Percentiles rank a stretch among this genome's conserved stretches.
phyloP scores from a whole-genome alignment of 306 rosid genomes.

The Coriaria nepalensis region DNA sequence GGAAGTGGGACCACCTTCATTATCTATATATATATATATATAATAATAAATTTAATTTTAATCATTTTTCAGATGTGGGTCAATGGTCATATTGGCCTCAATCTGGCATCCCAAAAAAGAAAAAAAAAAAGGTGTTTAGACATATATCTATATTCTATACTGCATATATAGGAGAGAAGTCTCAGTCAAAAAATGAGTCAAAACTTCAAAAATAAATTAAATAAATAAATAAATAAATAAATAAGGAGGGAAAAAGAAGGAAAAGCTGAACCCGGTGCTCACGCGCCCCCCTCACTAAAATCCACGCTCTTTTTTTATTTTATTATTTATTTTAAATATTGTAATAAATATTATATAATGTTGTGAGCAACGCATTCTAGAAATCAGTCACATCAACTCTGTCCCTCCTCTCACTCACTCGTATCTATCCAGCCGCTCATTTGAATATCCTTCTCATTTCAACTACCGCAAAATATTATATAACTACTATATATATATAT shows the following conservation, averaged over 20 bases:
- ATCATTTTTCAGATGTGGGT: no score
- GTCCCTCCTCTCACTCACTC: background rate
- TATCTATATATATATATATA: no score
- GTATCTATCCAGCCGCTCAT: no score
- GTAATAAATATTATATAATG: no score
- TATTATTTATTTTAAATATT: background rate
- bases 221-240: no score
- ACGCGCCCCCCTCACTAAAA: constrained; percentile 9
- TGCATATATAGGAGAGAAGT: background rate
- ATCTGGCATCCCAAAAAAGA: constrained; percentile 8
- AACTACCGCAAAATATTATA: no score
- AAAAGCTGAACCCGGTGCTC: constrained; percentile 26
- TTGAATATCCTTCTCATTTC: no score
- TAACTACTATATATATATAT: no score
- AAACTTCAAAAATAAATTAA: constrained; percentile 14
- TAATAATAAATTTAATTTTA: no score
- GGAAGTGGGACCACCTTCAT: no score
- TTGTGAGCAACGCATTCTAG: no score
- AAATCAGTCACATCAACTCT: background rate
- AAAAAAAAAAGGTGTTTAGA: background rate
- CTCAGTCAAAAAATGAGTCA: constrained; percentile 19
- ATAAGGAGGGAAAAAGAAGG: background rate
- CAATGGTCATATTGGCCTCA: constrained; percentile 15
- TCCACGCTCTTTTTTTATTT: constrained; percentile 5
- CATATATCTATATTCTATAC: no score